Conservation (phyloP, 2,329 filamentous ascomycete species). For the Penicillium verrucosum region DNA sequence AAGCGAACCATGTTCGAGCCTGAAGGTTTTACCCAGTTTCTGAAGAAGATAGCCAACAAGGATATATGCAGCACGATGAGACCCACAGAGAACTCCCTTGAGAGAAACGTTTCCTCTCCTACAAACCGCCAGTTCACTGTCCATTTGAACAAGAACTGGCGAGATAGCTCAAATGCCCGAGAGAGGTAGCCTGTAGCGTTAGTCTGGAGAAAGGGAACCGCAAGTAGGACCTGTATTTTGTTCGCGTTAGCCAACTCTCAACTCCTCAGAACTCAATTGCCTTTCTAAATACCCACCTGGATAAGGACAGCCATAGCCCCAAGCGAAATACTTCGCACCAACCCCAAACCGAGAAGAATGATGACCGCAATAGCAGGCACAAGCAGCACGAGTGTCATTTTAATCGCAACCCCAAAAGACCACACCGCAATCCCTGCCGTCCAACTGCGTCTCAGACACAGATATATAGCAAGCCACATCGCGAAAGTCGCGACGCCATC, state of each 20-base stretch:
- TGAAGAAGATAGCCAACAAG: slow-evolving; percentile 65
- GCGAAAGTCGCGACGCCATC: slow-evolving; percentile 85
- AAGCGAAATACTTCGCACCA: slow-evolving; percentile 62
- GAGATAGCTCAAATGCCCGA: slow-evolving; percentile 83
- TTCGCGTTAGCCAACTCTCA: background rate
- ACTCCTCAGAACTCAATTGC: background rate
- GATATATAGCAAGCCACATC: slow-evolving; percentile 76
- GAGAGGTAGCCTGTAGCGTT: slow-evolving; percentile 71
- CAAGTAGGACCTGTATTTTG: slow-evolving; percentile 48
- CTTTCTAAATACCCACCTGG: slow-evolving; percentile 57
- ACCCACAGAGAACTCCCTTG: slow-evolving; percentile 62
- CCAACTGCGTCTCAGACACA: slow-evolving; percentile 73
- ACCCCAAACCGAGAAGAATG: slow-evolving; percentile 69
- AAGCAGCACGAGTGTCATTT: slow-evolving; percentile 85
- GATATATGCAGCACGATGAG: slow-evolving; percentile 64
- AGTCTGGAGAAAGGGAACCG: slow-evolving; percentile 63
- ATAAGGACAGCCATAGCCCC: slow-evolving; percentile 70
- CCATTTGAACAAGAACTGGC: slow-evolving; percentile 95
- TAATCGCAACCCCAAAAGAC: slow-evolving; percentile 79
- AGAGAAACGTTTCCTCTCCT: slow-evolving; percentile 77
- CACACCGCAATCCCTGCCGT: slow-evolving; percentile 69
- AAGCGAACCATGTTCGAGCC: slow-evolving; percentile 58
- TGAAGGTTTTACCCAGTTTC: slow-evolving; percentile 69
- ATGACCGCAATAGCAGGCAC: slow-evolving; percentile 77
- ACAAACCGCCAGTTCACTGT: slow-evolving; percentile 98